Percentiles rank a stretch among this genome's conserved stretches.
Evolutionary conservation across 2,329 filamentous ascomycete species (phyloP).

Genomic region (Pestalotiopsis sp.): DNA sequence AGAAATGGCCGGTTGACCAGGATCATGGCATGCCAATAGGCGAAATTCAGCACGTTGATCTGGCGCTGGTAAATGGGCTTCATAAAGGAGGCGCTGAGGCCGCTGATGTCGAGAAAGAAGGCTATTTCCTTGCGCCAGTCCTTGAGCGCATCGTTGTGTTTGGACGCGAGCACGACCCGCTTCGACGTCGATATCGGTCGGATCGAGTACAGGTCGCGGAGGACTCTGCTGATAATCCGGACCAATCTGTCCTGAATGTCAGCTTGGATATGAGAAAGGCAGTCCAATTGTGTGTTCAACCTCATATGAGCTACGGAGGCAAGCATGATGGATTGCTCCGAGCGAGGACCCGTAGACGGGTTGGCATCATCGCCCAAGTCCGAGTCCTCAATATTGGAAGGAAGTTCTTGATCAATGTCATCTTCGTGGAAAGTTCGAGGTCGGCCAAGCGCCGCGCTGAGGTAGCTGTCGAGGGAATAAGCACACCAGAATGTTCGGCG

Average conservation of each 20-base stretch:
- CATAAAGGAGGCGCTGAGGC: constrained; percentile 43
- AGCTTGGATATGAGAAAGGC: background rate
- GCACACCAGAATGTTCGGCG: constrained; percentile 64
- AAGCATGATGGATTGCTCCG: constrained; percentile 38
- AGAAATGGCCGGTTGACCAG: constrained; percentile 35
- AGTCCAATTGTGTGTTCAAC: constrained; percentile 17
- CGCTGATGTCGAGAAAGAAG: constrained; percentile 43
- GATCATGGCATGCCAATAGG: constrained; percentile 37
- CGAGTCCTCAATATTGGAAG: constrained; percentile 66
- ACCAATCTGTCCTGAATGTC: constrained; percentile 30
- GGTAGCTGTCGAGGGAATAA: constrained; percentile 66
- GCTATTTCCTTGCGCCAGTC: constrained; percentile 49
- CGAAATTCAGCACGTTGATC: constrained; percentile 36
- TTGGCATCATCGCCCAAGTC: constrained; percentile 57
- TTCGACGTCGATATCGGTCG: constrained; percentile 25
- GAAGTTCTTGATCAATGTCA: constrained; percentile 66
- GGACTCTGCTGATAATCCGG: constrained; percentile 44
- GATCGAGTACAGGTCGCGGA: constrained; percentile 47
- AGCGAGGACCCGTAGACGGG: constrained; percentile 26
- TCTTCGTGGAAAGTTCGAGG: constrained; percentile 66
- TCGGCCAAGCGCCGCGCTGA: constrained; percentile 64
- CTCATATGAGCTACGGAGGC: constrained; percentile 47
- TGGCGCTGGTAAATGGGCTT: constrained; percentile 52
- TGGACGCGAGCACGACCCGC: constrained; percentile 37
- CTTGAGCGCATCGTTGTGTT: constrained; percentile 43